These are phyloP conservation scores for Arthroderma sp. DNA, from an alignment of 2,329 filamentous ascomycete species.

Conservation along the genomic window DNA sequence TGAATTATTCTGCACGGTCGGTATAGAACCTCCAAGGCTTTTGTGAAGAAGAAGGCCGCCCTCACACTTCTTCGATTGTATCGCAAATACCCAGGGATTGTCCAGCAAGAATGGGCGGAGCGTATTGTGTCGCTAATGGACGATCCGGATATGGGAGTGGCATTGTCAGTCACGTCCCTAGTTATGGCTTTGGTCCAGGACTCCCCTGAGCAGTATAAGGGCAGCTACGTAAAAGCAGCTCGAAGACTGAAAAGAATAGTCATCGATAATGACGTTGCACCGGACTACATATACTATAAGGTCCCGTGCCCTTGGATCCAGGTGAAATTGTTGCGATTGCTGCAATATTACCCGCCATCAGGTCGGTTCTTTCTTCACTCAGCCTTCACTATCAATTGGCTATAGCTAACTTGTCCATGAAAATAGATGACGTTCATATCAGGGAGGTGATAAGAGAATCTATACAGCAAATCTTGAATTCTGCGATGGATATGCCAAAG, in stretches of 20 bases:
- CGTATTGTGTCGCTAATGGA: conserved; percentile 99
- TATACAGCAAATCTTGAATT: conserved; percentile 77
- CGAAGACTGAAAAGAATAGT: conserved; percentile 78
- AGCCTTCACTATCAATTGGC: conserved; percentile 1
- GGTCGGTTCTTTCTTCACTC: conserved; percentile 38
- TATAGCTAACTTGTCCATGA: conserved; percentile 4
- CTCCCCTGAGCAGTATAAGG: conserved; percentile 84
- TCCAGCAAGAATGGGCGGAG: conserved; percentile 94
- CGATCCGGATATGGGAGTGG: conserved; percentile 84
- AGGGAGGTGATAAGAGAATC: conserved; percentile 86
- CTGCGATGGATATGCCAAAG: conserved; percentile 86
- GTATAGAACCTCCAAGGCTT: conserved; percentile 68
- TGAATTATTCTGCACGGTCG: background rate
- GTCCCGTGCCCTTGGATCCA: conserved; percentile 99
- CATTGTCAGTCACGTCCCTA: conserved; percentile 85
- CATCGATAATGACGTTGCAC: conserved; percentile 75
- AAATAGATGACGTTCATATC: conserved; percentile 74
- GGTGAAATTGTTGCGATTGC: conserved; percentile 76
- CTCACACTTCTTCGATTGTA: conserved; percentile 85
- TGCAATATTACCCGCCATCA: conserved; percentile 94
- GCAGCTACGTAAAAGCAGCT: conserved; percentile 86
- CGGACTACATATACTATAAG: conserved; percentile 96
- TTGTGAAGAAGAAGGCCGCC: conserved; percentile 98
- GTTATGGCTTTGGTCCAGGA: conserved; percentile 93
- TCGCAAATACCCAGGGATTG: conserved; percentile 83